Percentiles rank a stretch among this genome's conserved stretches.
Conservation (phyloP, 495 filamentous ascomycete genomes). For the Penicillium alfredii region DNA sequence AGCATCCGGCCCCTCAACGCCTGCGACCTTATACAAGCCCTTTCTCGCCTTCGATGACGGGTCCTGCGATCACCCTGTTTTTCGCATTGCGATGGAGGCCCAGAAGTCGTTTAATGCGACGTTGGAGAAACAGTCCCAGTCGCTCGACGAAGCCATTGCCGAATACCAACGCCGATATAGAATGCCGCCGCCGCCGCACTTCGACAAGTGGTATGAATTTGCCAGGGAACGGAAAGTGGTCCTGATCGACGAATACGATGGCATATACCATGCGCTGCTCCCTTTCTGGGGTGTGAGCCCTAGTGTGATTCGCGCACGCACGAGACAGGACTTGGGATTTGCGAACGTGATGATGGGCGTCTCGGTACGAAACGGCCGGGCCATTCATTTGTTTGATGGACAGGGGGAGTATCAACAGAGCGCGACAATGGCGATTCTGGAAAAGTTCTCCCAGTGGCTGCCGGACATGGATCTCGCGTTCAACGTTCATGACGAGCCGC, state of each 20-base stretch:
- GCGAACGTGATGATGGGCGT: conserved; percentile 9
- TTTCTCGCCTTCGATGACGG: too few relatives aligned
- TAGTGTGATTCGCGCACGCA: conserved; percentile 6
- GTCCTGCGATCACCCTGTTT: neutral
- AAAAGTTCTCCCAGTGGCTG: conserved; percentile 25
- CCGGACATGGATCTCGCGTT: conserved; percentile 73
- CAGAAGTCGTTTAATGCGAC: conserved; percentile 4
- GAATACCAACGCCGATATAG: conserved; percentile 52
- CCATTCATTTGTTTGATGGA: neutral
- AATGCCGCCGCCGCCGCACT: conserved; percentile 54
- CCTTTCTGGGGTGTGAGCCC: conserved; percentile 47
- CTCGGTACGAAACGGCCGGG: conserved; percentile 3
- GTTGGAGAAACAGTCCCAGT: conserved; percentile 2
- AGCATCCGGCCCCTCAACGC: too few relatives aligned
- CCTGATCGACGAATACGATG: conserved; percentile 56
- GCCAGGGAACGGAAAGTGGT: conserved; percentile 47
- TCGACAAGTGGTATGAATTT: conserved; percentile 62
- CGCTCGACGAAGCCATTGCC: conserved; percentile 5
- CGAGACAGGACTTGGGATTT: conserved; percentile 7
- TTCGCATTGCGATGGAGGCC: neutral
- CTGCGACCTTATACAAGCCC: too few relatives aligned
- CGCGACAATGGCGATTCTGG: conserved; percentile 5
- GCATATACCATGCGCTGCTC: conserved; percentile 48
- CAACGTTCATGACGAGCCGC: conserved; percentile 67
- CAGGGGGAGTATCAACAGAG: conserved; percentile 8